phyloP scores from a whole-genome alignment of 108 stramenopile genomes.

The Aurantiochytrium sp. region DNA sequence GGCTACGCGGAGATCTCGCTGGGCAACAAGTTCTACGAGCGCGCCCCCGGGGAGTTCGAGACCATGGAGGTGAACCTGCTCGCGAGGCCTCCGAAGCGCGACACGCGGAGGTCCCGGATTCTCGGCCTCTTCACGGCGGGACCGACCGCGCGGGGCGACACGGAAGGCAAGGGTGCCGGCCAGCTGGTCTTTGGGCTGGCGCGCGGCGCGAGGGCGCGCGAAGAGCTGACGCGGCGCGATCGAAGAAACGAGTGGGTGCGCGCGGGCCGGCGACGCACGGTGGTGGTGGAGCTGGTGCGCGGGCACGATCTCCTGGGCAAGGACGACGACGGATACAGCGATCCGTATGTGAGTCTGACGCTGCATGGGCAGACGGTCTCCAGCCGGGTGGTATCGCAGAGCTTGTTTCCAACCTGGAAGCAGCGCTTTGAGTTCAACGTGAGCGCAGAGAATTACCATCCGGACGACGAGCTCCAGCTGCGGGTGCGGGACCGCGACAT shows the following conservation, averaged over 20 bases:
- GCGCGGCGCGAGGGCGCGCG: background rate
- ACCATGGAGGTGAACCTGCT: background rate
- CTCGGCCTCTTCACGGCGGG: too few relatives aligned
- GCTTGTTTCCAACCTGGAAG: background rate
- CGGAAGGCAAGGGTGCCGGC: background rate
- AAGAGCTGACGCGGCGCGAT: background rate
- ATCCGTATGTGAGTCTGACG: background rate
- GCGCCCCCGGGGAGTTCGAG: background rate
- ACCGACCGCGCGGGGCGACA: too few relatives aligned
- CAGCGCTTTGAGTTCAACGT: conserved; percentile 5
- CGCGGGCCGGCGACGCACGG: background rate
- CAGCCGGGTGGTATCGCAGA: background rate
- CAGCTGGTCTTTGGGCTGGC: background rate
- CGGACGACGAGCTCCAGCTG: background rate
- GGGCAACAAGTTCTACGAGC: too few relatives aligned
- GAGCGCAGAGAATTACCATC: background rate
- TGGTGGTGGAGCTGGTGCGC: background rate
- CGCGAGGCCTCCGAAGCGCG: background rate
- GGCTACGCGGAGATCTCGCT: background rate
- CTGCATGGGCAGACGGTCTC: background rate
- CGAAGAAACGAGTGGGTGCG: background rate
- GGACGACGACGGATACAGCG: background rate
- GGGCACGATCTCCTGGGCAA: background rate
- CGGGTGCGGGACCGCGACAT: background rate
- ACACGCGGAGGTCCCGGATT: background rate